These are phyloP conservation scores for Venturia carpophila DNA, from an alignment of 2,329 filamentous ascomycete genomes.

Conservation along the genomic window DNA sequence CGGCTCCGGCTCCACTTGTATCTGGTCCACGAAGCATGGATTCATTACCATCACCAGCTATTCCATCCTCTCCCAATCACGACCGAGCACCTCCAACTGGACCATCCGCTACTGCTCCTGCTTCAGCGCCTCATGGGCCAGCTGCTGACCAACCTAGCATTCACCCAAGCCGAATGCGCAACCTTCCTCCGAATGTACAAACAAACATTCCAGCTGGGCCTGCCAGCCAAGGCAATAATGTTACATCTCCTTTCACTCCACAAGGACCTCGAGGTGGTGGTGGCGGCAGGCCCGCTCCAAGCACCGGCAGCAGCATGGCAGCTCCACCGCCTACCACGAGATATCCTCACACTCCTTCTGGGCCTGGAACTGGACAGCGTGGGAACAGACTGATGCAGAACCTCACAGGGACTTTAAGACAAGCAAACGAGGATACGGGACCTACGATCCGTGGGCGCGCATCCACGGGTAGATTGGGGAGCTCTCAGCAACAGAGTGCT, in stretches of 20 bases:
- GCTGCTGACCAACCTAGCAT: conserved; percentile 37
- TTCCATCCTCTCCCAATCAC: conserved; percentile 24
- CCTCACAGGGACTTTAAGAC: background rate
- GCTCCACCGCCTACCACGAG: conserved; percentile 6
- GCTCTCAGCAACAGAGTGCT: conserved; percentile 12
- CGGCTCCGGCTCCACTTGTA: conserved; percentile 29
- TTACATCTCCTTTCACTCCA: conserved; percentile 16
- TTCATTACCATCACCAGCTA: conserved; percentile 19
- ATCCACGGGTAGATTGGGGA: background rate
- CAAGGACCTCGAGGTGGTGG: conserved; percentile 17
- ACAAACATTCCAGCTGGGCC: conserved; percentile 6
- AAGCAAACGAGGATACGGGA: conserved; percentile 5
- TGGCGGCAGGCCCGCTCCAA: conserved; percentile 9
- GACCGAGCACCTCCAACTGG: conserved; percentile 21
- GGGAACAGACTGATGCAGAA: background rate
- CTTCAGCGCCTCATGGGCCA: conserved; percentile 26
- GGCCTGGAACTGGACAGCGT: background rate
- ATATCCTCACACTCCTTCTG: conserved; percentile 7
- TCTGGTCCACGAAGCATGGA: conserved; percentile 20
- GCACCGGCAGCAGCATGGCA: conserved; percentile 12
- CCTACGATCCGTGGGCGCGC: conserved; percentile 8
- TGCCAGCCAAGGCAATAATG: background rate
- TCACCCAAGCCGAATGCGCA: conserved; percentile 47
- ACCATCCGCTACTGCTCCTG: conserved; percentile 25
- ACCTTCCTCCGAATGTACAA: conserved; percentile 28